Base-by-base conservation (phyloP, 2,329 filamentous ascomycete genomes). In the Monilinia polystroma region DNA sequence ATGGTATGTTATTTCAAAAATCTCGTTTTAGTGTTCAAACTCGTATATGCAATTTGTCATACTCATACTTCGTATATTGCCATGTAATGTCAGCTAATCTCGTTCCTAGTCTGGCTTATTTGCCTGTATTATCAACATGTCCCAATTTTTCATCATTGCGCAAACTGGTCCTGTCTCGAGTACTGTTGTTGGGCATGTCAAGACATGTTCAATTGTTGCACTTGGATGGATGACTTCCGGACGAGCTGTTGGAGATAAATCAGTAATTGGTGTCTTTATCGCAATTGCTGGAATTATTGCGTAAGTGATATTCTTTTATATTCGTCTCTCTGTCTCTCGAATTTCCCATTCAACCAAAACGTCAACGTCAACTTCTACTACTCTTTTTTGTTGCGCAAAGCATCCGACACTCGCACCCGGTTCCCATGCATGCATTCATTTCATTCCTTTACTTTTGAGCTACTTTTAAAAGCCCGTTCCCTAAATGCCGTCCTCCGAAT, bases 101-200 rank as follows among this genome's bases (percentile, higher is more conserved):
- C 16, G 68, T 76, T 71, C 74, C 8, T 66, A 88, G 85, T 89
- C 86, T 66, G 87, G 87, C 23, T 68, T 83, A 8, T 85, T 88
- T 70, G 88, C 88, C 12, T 84, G 84, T 49, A 77, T 89, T 65
- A 88, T 90, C 77, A 90, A 90, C 75, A 82, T 88, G 73, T 86
- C 83, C 16, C 84, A 85, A 74, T 86, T 87, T 70, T 88, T 86
- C 75, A 86, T 88, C 68, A 82, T 87, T 54, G 85, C 84, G 3
- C 82, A 86, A 74, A 85, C 84, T 0, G 86, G 87, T 0, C 84
- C 87, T 0, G 86, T 89, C 4, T 86, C 85, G 10, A 88, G 85
- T 71, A 88, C 87, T 0, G 85, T 90, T 0, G 85, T 89, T 20
- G 87, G 86, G 0, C 86, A 89, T 72, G 78, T 87, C 47, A 89